Evolutionary conservation across 2,329 filamentous ascomycete genomes (phyloP).

Genomic region (Phyllosticta citribraziliensis): DNA sequence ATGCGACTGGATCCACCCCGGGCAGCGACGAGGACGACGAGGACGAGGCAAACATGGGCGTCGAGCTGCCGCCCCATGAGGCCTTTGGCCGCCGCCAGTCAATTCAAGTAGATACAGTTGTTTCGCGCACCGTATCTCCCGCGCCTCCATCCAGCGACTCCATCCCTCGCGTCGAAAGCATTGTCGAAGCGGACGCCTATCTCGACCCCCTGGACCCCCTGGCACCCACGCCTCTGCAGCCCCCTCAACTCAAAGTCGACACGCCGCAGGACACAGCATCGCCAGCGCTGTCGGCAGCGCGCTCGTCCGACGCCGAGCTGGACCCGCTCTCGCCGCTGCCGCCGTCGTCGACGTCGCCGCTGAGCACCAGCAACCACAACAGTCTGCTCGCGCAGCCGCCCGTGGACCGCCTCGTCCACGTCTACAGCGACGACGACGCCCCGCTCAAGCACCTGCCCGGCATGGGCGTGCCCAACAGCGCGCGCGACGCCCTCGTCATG

Average conservation of each 20-base stretch:
- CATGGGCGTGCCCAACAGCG: constrained; percentile 7
- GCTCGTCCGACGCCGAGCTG: neutral
- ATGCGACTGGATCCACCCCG: neutral
- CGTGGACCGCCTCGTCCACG: neutral
- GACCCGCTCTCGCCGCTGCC: neutral
- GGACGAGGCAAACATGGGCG: neutral
- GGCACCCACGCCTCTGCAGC: neutral
- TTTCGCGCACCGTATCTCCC: neutral
- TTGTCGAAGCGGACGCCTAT: neutral
- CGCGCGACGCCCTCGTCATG: neutral
- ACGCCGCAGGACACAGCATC: neutral
- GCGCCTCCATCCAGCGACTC: neutral
- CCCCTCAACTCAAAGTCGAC: neutral
- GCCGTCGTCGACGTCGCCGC: neutral
- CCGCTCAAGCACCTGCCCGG: constrained; percentile 7
- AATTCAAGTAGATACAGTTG: neutral
- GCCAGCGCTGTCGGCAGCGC: neutral
- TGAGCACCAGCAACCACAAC: neutral
- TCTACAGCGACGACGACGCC: neutral
- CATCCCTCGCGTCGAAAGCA: neutral
- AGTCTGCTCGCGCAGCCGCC: neutral
- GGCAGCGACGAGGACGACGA: neutral
- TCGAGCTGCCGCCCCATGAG: neutral
- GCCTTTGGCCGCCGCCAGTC: neutral
- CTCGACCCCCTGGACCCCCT: neutral